Evolutionary conservation across 2,329 filamentous ascomycete genomes (phyloP), one percentile per base, ranked within the genome.

Genomic region (Fusarium chlamydosporum): DNA sequence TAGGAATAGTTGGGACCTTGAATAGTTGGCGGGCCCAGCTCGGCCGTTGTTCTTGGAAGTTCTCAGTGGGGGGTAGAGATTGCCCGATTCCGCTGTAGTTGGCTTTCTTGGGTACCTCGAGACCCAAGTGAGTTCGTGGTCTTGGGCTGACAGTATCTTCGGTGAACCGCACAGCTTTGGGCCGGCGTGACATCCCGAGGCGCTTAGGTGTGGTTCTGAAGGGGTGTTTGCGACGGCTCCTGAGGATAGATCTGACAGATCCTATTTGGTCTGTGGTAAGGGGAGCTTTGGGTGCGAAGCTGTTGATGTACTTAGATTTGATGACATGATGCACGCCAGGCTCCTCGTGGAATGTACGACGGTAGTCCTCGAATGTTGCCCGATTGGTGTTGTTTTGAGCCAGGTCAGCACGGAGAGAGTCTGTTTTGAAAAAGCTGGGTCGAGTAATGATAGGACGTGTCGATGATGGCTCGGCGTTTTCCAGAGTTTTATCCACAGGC

Each of bases 111-210:
- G 70, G 74, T 7, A 76, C 53, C 34, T 77, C 72, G 12, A 75
- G 53, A 20, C 75, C 76, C 29, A 67, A 18, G 33, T 73, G 76
- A 4, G 69, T 73, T 40, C 74, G 72, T 38, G 64, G 73, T 42
- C 55, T 74, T 16, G 75, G 75, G 31, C 68, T 73, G 4, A 70
- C 38, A 2, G 74, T 77, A 18, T 58, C 67, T 13, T 77, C 75
- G 8, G 67, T 72, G 54, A 78, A 78, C 16, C 76, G 75, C 18
- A 78, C 76, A 37, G 57, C 53, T 57, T 75, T 77, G 26, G 75
- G 75, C 26, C 70, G 59, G 20, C 70, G 69, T 18, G 46, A 64
- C 61, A 70, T 68, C 20, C 64, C 60, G 33, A 75, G 67, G 29
- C 76, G 70, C 54, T 76, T 76, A 6, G 76, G 75, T 4, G 68